Evolutionary conservation across 2,329 filamentous ascomycete genomes (phyloP).

Genomic region (Tetracladium maxilliforme): DNA sequence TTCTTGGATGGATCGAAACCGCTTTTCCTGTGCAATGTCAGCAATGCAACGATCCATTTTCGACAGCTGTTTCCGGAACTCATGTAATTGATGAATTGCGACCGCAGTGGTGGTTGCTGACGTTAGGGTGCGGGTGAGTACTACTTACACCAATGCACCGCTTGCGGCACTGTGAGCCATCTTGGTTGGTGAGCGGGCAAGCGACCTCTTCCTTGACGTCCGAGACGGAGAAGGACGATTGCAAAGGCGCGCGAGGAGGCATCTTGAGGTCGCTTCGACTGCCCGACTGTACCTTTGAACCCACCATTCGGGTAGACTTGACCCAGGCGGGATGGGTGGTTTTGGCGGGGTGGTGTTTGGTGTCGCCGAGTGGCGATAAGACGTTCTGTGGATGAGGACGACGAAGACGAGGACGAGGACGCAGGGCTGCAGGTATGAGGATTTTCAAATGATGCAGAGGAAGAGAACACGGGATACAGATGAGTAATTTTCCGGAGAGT

Average conservation of each 20-base stretch:
- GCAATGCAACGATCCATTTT: slow-evolving; percentile 10
- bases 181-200: slow-evolving; percentile 88
- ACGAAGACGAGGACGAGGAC: too few species aligned
- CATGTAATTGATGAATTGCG: slow-evolving; percentile 2
- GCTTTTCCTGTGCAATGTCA: slow-evolving; percentile 57
- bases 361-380: too few species aligned
- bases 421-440: too few species aligned
- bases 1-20: slow-evolving; percentile 98
- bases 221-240: slow-evolving; percentile 81
- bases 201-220: slow-evolving; percentile 93
- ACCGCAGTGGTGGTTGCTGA: neutral
- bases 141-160: slow-evolving; percentile 90
- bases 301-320: slow-evolving; percentile 31
- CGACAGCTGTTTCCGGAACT: slow-evolving; percentile 4
- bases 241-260: slow-evolving; percentile 79
- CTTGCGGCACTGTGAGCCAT: slow-evolving; percentile 94
- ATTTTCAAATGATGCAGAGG: too few species aligned
- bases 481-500: too few species aligned
- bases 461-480: too few species aligned
- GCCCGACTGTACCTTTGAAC: too few species aligned
- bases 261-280: slow-evolving; percentile 40
- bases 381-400: too few species aligned
- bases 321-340: slow-evolving; percentile 1
- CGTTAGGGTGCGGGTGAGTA: neutral
- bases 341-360: too few species aligned